Conservation (phyloP, 225 moss, liverwort and hornwort genomes). For the Anthoceros angustus region DNA sequence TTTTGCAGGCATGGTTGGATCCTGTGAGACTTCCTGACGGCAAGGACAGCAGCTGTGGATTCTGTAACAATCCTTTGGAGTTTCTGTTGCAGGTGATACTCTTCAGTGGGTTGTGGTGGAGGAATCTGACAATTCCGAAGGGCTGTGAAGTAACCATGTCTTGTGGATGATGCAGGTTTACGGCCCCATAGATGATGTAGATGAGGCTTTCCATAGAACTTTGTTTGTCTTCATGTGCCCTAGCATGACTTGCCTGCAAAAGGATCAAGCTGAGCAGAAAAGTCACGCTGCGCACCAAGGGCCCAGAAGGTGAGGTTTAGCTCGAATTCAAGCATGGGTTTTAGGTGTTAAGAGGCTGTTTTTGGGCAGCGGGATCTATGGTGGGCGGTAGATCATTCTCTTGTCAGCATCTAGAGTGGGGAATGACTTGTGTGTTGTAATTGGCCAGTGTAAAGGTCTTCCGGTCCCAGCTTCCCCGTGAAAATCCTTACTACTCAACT, state of each 20-base stretch:
- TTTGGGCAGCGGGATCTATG: neutral
- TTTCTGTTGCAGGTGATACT: neutral
- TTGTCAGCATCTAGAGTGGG: neutral
- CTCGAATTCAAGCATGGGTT: neutral
- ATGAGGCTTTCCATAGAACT: slow-evolving; percentile 2
- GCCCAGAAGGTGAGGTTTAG: neutral
- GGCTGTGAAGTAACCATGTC: neutral
- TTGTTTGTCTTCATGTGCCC: neutral
- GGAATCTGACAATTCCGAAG: neutral
- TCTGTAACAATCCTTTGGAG: neutral
- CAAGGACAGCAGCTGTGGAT: neutral
- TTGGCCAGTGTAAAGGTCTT: slow-evolving; percentile 43
- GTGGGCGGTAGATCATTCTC: neutral
- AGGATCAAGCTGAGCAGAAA: neutral
- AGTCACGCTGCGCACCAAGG: neutral
- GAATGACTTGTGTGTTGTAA: neutral
- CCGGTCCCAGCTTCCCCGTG: slow-evolving; percentile 67
- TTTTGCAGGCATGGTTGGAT: neutral
- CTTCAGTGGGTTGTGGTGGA: neutral
- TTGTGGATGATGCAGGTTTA: neutral
- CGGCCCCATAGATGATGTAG: neutral
- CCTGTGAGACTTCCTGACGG: neutral
- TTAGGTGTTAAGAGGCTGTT: neutral
- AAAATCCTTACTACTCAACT: slow-evolving; percentile 50
- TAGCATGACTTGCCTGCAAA: neutral